Percentiles rank a stretch among this genome's conserved stretches.
phyloP scores from a whole-genome alignment of 345 rosid species.

The Triadica sebifera region DNA sequence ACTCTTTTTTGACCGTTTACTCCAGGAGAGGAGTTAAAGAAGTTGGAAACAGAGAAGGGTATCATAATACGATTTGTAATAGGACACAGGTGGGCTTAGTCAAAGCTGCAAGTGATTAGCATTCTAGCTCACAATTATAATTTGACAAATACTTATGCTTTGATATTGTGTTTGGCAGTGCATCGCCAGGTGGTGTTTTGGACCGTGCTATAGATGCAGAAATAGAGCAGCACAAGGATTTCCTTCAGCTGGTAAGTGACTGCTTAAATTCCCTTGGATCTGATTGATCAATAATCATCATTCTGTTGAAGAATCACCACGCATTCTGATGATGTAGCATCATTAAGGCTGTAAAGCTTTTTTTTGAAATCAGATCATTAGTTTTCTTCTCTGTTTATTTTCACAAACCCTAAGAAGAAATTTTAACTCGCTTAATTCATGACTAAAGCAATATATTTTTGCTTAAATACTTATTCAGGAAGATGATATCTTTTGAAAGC shows the following conservation, averaged over 20 bases:
- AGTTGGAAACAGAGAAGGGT: slow-evolving; percentile 69
- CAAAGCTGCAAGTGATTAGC: slow-evolving; percentile 11
- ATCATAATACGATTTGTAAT: slow-evolving; percentile 59
- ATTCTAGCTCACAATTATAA: slow-evolving; percentile 5
- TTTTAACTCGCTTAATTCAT: neutral
- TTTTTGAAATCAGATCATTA: neutral
- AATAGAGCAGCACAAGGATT: slow-evolving; percentile 65
- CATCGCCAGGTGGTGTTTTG: slow-evolving; percentile 61
- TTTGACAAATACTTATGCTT: slow-evolving; percentile 5
- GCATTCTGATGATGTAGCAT: neutral
- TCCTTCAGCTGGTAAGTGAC: slow-evolving; percentile 54
- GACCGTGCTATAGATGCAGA: slow-evolving; percentile 71
- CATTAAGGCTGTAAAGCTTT: slow-evolving; percentile 1
- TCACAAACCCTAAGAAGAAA: neutral
- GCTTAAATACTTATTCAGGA: neutral
- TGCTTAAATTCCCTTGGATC: neutral
- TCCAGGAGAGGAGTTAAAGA: slow-evolving; percentile 57
- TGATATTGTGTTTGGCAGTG: slow-evolving; percentile 43
- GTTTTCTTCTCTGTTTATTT: neutral
- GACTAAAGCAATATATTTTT: neutral
- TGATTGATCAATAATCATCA: neutral
- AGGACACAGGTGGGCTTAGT: slow-evolving; percentile 53
- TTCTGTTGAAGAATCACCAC: neutral
- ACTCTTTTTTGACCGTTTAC: slow-evolving; percentile 21
- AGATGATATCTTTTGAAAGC: neutral